Base-by-base conservation (phyloP, 495 filamentous ascomycete species). In the Oleoguttula mirabilis region DNA sequence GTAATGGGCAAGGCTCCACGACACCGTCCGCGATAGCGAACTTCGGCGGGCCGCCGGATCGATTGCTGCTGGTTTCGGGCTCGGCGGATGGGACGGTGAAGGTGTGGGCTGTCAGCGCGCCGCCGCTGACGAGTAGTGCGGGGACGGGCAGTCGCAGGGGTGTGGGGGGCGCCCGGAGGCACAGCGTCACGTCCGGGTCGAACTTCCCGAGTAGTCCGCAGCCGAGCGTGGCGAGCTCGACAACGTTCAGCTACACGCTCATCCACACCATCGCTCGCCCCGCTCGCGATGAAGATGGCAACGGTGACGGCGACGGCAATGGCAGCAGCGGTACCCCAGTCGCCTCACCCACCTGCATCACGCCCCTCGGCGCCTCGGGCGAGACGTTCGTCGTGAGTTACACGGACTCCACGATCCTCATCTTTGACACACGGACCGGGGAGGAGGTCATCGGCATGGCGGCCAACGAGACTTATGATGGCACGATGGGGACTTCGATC, bases 331-430 rank as follows among this genome's bases (percentile, higher is more conserved):
- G 35, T 16, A 15, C 21, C 8, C 17, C 21, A 10, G n/a, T 36
- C 35, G 64, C 63, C 41, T 1, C 80, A 20, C 87, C 90, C 2
- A 96, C 90, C 0, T 92, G 82, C 55, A 96, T 98, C 54, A 84
- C 80, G 4, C 84, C 90, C 0, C 67, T 95, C 33, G 87, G 85
- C 21, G 64, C 76, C 12, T 77, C 71, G n/a, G 90, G 92, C 3
- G 84, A 95, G 46, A 82, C 79, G 8, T 95, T 98, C 56, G 85
- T 94, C 4, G 90, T 95, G 10, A 84, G 84, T 27, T 98, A 85
- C 55, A 73, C 80, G 2, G 90, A 98, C 62, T 82, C 85, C 4
- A 79, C 83, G 4, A 83, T 96, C 21, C 68, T 95, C 14, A 78
- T 94, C 27, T 98, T 85, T 56, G 85, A 94, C 52, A 95, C 90